Conservation (phyloP, 2,329 filamentous ascomycete genomes). For the Fonsecaea monophora region DNA sequence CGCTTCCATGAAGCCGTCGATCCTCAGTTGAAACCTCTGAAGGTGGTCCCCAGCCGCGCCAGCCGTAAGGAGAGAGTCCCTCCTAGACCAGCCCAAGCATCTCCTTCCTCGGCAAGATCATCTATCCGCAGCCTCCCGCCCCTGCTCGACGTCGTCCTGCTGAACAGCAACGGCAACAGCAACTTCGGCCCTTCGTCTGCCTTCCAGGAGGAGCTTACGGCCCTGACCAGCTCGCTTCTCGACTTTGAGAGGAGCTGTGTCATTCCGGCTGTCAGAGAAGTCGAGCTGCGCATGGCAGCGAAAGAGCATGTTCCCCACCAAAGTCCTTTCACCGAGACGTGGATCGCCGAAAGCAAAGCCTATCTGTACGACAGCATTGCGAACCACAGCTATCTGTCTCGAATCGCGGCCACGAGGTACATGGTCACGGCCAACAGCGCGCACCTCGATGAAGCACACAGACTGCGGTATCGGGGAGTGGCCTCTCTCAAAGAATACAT, state of each 20-base stretch:
- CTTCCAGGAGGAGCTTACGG: constrained; percentile 6
- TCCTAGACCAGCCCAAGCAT: background rate
- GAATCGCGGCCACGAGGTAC: constrained; percentile 17
- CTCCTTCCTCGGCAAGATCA: background rate
- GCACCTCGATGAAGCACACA: constrained; percentile 9
- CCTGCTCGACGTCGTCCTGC: constrained; percentile 13
- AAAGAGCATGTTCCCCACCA: constrained; percentile 14
- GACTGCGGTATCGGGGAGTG: constrained; percentile 7
- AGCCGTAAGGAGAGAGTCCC: background rate
- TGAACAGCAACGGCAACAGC: constrained; percentile 10
- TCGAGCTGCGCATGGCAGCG: constrained; percentile 15
- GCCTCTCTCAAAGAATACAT: constrained; percentile 16
- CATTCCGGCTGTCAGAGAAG: constrained; percentile 11
- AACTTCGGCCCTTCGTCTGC: background rate
- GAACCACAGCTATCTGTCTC: constrained; percentile 23
- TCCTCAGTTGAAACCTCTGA: background rate
- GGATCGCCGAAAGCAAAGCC: constrained; percentile 13
- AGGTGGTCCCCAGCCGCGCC: background rate
- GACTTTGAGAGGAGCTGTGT: constrained; percentile 18
- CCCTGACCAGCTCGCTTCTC: constrained; percentile 15
- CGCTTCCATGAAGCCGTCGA: constrained; percentile 11
- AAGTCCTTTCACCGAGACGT: constrained; percentile 13
- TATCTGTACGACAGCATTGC: constrained; percentile 24
- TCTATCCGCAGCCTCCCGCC: constrained; percentile 5
- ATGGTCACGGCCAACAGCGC: constrained; percentile 7